Percentiles rank a stretch among this genome's conserved stretches.
Evolutionary conservation across 345 rosid genomes (phyloP).

Genomic region (Alliaria petiolata): DNA sequence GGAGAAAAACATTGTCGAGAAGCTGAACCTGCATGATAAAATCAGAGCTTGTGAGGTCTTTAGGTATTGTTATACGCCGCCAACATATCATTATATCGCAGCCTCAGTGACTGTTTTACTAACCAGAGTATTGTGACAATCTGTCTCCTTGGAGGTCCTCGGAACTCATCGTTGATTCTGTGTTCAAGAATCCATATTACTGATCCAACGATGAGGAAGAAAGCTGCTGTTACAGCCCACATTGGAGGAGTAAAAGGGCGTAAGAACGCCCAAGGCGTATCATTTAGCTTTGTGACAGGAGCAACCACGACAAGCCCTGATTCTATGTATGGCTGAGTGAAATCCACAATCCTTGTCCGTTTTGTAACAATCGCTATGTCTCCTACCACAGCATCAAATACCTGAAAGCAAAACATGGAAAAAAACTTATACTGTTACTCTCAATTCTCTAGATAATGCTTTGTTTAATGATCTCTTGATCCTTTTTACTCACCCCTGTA

Average conservation of each 20-base stretch:
- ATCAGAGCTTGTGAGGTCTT: background rate
- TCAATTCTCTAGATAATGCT: slow-evolving; percentile 4
- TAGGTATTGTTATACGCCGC: background rate
- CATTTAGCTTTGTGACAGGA: slow-evolving; percentile 59
- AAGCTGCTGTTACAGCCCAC: slow-evolving; percentile 78
- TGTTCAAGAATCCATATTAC: slow-evolving; percentile 95
- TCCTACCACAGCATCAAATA: slow-evolving; percentile 77
- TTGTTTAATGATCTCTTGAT: background rate
- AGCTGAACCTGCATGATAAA: slow-evolving; percentile 69
- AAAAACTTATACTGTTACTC: background rate
- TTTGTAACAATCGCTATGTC: slow-evolving; percentile 73
- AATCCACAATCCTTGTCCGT: slow-evolving; percentile 72
- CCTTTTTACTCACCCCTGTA: slow-evolving; percentile 56
- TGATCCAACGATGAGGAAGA: slow-evolving; percentile 71
- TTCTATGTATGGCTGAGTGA: slow-evolving; percentile 84
- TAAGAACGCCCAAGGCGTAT: slow-evolving; percentile 74
- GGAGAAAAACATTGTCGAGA: slow-evolving; percentile 83
- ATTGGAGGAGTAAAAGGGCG: slow-evolving; percentile 71
- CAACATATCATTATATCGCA: background rate
- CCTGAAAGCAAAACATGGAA: slow-evolving; percentile 40
- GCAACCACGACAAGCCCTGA: slow-evolving; percentile 93
- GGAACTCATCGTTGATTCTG: slow-evolving; percentile 77
- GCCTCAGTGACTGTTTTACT: slow-evolving; percentile 27
- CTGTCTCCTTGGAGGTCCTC: slow-evolving; percentile 81
- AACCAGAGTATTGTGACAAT: slow-evolving; percentile 66